Evolutionary conservation across 2,329 filamentous ascomycete genomes (phyloP), one percentile per base, ranked within the genome.

Genomic region (Celoporthe dispersa): DNA sequence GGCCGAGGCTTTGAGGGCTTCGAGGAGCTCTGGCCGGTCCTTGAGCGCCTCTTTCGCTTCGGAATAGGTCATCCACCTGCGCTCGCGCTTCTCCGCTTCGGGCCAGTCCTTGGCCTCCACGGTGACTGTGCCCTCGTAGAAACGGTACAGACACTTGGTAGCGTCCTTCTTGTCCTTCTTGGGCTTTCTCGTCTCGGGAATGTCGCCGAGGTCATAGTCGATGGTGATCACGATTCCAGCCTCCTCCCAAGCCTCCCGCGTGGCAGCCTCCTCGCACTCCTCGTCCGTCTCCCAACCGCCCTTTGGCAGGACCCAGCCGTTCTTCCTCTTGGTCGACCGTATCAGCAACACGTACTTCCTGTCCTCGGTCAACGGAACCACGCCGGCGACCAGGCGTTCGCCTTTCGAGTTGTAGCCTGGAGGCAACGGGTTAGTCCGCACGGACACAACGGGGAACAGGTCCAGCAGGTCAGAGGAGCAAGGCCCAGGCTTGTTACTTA

Each of bases 231-330:
- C 86, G 77, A 98, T 97, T 77, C 96, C 96, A 57, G 94, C 96
- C 83, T 98, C 96, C 84, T 98, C 96, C 96, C 96, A 98, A 72
- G 96, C 96, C 81, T 99, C 96, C 75, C 96, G 85, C 85, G 91
- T 82, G 68, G 96, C 96, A 69, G 96, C 93, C 79, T 95, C 88
- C 72, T 92, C 89, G 73, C 93, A 96, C 72, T 91, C 88, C 83
- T 99, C 96, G 81, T 99, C 96, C 44, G 90, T 91, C 81, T 99
- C 96, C 94, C 96, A 99, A 71, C 96, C 96, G 78, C 96, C 96
- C 81, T 99, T 99, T 71, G 96, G 96, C 70, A 99, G 86, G 59
- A 99, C 96, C 96, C 96, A 99, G 76, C 93, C 93, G 19, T 66
- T 64, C 80, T 93, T 93, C 76, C 94, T 91, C 74, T 93, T 89